Evolutionary conservation across 192 early-diverging fungal genomes (phyloP), one percentile per base, ranked within the genome.

Genomic region (Backusella westeae): DNA sequence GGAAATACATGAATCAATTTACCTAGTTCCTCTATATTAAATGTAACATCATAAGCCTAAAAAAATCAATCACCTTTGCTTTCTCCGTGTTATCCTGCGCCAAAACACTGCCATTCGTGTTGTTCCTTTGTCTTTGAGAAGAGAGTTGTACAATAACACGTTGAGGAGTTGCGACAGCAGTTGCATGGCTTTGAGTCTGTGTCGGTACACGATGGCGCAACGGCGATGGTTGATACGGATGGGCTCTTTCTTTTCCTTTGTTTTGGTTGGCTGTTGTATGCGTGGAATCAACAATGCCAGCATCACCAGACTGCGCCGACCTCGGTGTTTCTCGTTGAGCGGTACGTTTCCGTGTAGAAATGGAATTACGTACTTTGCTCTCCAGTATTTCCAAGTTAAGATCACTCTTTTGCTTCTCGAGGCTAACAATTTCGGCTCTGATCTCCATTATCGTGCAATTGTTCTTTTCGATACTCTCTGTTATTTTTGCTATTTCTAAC

Each of bases 61-160:
- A 63, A 63, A 63, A 49, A 49, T 19, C 46, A 49, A 63, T 63
- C 56, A 63, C 56, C 56, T 63, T 63, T 63, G 56, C 12, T 29
- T 63, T 8, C 14, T 29, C 56, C 12, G 29, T 23, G 26, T 63
- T 63, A 26, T 29, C 14, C 56, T 63, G 23, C 26, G 2, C 23
- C 9, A 63, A 29, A 26, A n/a, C n/a, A 49, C 3, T 19, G 17
- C 17, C 19, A 19, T 49, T 49, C 46, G 46, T 19, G 46, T 1
- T 49, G 46, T 21, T n/a, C 7, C 23, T 23, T 14, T 63, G 19
- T 29, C 3, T 26, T 4, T 63, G 23, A 2, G 1, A 29, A 23
- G 56, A 12, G 56, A 23, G 56, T 5, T 63, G 19, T 14, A 63
- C 26, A 63, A 63, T 29, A 63, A 63, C n/a, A 63, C 56, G 26